Conservation (phyloP, 2,329 filamentous ascomycete genomes). For the Apiospora malaysiana region DNA sequence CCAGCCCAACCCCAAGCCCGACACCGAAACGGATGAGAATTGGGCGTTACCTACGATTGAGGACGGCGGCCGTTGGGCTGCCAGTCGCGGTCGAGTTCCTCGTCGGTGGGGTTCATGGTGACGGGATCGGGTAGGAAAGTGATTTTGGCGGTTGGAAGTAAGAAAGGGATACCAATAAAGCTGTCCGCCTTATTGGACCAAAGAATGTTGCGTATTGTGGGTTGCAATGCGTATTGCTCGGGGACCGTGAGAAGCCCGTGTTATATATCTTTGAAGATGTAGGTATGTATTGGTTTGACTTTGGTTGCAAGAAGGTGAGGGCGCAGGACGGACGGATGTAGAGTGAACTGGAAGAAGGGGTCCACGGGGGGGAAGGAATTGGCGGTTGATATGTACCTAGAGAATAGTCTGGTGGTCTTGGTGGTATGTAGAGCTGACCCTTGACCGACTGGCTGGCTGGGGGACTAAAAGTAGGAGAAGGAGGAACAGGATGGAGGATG, state of each 20-base stretch:
- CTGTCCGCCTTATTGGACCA: neutral
- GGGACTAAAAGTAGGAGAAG: neutral
- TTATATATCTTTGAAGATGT: neutral
- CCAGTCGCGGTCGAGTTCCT: constrained; percentile 78
- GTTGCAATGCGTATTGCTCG: neutral
- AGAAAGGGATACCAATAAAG: neutral
- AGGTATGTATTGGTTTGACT: neutral
- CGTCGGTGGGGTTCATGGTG: constrained; percentile 58
- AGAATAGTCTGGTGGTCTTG: no score
- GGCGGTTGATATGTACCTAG: constrained; percentile 3
- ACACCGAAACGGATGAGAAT: constrained; percentile 42
- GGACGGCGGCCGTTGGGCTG: constrained; percentile 79
- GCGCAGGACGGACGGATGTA: constrained; percentile 4
- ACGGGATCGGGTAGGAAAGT: constrained; percentile 18
- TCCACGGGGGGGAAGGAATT: constrained; percentile 18
- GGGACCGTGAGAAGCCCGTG: constrained; percentile 1
- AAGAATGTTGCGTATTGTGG: constrained; percentile 9
- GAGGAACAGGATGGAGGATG: constrained; percentile 18
- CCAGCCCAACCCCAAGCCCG: neutral
- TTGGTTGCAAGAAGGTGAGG: neutral
- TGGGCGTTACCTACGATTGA: constrained; percentile 73
- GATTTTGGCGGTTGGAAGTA: neutral
- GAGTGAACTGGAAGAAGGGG: constrained; percentile 16
- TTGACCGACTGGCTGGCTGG: constrained; percentile 14
- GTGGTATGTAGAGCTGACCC: neutral